Evolutionary conservation across 1,284 basidiomycete genomes (phyloP), one percentile per base, ranked within the genome.

Genomic region (Apiotrichum akiyoshidainum): DNA sequence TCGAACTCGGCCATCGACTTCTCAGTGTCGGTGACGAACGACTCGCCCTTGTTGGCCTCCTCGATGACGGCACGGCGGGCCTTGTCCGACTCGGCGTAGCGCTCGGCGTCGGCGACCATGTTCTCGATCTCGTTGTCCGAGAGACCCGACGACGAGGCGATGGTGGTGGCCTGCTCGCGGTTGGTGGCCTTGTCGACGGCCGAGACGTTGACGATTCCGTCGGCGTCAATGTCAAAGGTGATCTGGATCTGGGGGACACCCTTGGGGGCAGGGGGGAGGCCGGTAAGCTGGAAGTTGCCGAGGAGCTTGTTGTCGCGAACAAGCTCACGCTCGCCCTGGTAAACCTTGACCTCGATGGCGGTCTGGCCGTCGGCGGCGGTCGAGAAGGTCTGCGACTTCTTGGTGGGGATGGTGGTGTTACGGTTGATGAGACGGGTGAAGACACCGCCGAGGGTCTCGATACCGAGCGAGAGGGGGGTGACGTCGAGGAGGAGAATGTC

Each of bases 201-300:
- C 40, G 85, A 88, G 64, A 99, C 95, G 78, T 98, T 92, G 72
- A 99, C 94, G 68, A 98, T 97, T 83, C 94, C 94, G 86, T 92
- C 92, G 70, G 93, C 93, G 78, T 98, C 94, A 65, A 98, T 97
- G 80, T 98, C 95, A 76, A 98, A 98, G 60, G 92, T 96, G 79
- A 98, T 97, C 79, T 96, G 92, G 69, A 99, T 93, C 80, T 99
- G 95, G 68, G 95, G 95, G 61, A 98, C 88, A 80, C 95, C 95
- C 83, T 97, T 96, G 66, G 94, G 74, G 17, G 94, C 95, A 44
- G 95, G 95, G 46, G 95, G 95, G 65, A 99, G 93, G 58, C 95
- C 94, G 62, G 92, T 90, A 63, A 99, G 88, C 83, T 97, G 94
- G 87, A 99, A 99, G 83, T 97, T 96, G 66, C 95, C 96, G 66